Conservation (phyloP, 352 stramenopile genomes). For the Globisporangium polare region DNA sequence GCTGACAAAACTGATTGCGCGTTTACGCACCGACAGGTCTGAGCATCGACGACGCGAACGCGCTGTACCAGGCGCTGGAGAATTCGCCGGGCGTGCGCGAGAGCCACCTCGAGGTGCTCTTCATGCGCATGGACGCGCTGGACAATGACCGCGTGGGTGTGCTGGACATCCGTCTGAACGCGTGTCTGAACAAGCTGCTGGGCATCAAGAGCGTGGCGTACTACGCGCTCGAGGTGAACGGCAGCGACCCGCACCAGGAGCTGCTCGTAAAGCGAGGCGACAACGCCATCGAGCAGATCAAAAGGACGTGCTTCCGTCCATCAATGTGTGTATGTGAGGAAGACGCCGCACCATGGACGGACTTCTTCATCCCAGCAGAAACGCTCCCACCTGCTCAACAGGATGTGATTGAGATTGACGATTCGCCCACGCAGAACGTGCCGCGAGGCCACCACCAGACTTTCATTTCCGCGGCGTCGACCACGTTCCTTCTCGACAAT, state of each 20-base stretch:
- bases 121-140: conserved; percentile 53
- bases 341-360: conserved; percentile 49
- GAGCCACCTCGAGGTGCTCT: conserved; percentile 36
- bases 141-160: conserved; percentile 52
- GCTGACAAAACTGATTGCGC: background rate
- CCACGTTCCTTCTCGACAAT: background rate
- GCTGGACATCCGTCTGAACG: conserved; percentile 48
- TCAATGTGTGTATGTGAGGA: conserved; percentile 39
- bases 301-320: conserved; percentile 40
- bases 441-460: conserved; percentile 2
- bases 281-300: conserved; percentile 8
- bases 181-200: conserved; percentile 39
- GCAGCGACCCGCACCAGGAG: conserved; percentile 55
- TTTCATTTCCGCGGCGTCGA: conserved; percentile 7
- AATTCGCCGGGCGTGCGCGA: conserved; percentile 32
- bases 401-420: background rate
- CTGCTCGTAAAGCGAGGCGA: conserved; percentile 21
- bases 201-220: conserved; percentile 39
- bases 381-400: background rate
- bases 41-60: conserved; percentile 76
- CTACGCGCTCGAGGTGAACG: conserved; percentile 40
- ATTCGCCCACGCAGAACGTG: background rate
- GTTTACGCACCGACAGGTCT: conserved; percentile 27
- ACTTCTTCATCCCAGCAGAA: conserved; percentile 36
- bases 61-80: conserved; percentile 46